Conservation (phyloP, 768 basidiomycete species). For the Boletus subparvulus region DNA sequence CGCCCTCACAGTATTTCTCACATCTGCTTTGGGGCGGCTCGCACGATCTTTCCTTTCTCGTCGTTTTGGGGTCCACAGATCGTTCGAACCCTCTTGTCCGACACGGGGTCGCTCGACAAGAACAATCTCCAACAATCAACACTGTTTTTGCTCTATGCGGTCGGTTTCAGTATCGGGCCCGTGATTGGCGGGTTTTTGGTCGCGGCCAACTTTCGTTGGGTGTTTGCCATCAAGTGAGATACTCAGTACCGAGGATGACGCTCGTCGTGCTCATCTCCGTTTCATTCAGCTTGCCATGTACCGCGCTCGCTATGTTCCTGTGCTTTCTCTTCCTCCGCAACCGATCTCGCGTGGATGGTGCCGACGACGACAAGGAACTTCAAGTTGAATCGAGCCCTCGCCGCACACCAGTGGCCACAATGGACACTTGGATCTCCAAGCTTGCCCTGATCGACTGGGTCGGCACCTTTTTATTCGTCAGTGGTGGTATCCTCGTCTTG, state of each 20-base stretch:
- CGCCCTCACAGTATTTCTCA: not conserved
- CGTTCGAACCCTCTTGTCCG: conserved; percentile 44
- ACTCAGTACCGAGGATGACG: not conserved
- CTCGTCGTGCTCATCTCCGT: not conserved
- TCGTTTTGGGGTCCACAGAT: conserved; percentile 21
- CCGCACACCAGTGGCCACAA: not conserved
- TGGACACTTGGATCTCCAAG: conserved; percentile 27
- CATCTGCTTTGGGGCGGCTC: not conserved
- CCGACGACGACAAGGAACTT: conserved; percentile 14
- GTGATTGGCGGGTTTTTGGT: conserved; percentile 42
- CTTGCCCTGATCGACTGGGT: conserved; percentile 46
- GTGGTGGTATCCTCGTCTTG: conserved; percentile 45
- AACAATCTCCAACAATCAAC: conserved; percentile 44
- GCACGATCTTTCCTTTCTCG: not conserved
- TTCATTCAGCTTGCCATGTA: conserved; percentile 39
- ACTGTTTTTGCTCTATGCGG: conserved; percentile 43
- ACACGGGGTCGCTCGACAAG: conserved; percentile 41
- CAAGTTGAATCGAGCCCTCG: not conserved
- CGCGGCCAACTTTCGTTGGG: conserved; percentile 47
- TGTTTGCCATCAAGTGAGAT: conserved; percentile 54
- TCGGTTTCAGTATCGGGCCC: conserved; percentile 46
- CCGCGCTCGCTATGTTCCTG: conserved; percentile 37
- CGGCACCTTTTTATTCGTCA: conserved; percentile 44
- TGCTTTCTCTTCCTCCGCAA: conserved; percentile 43
- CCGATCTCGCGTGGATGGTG: conserved; percentile 18